phyloP scores from a whole-genome alignment of 257 asterid genomes.

The Jaltomata sinuosa region DNA sequence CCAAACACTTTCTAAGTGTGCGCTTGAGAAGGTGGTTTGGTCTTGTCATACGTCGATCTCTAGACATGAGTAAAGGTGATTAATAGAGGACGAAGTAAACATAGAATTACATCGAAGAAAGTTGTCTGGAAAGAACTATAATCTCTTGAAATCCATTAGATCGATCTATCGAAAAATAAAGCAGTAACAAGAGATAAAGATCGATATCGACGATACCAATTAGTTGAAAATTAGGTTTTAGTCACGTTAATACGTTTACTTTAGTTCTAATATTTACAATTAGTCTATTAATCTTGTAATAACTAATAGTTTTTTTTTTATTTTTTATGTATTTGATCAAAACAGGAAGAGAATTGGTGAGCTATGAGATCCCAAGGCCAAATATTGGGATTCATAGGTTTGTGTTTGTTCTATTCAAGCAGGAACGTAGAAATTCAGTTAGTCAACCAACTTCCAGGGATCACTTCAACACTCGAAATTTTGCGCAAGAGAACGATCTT shows the following conservation, averaged over 20 bases:
- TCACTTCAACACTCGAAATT: slow-evolving; percentile 50
- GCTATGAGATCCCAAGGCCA: slow-evolving; percentile 68
- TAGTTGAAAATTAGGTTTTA: not conserved
- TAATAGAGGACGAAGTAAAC: not conserved
- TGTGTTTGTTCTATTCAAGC: slow-evolving; percentile 65
- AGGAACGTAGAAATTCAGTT: slow-evolving; percentile 49
- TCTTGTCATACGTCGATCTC: not conserved
- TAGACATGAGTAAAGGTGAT: not conserved
- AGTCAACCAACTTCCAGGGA: slow-evolving; percentile 47
- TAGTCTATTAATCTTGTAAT: not conserved
- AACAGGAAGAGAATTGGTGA: slow-evolving; percentile 56
- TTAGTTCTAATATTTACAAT: not conserved
- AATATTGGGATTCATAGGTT: slow-evolving; percentile 80
- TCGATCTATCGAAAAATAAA: not conserved
- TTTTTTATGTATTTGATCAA: not conserved
- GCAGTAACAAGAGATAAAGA: not conserved
- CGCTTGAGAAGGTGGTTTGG: not conserved
- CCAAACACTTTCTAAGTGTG: not conserved
- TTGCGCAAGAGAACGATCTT: slow-evolving; percentile 61
- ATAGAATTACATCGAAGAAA: not conserved
- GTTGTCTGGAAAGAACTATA: not conserved
- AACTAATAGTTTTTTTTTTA: no score
- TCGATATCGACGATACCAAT: not conserved
- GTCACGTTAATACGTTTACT: not conserved
- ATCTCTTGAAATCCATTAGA: not conserved